Conservation (phyloP, 306 rosid genomes). For the Ceratonia siliqua region DNA sequence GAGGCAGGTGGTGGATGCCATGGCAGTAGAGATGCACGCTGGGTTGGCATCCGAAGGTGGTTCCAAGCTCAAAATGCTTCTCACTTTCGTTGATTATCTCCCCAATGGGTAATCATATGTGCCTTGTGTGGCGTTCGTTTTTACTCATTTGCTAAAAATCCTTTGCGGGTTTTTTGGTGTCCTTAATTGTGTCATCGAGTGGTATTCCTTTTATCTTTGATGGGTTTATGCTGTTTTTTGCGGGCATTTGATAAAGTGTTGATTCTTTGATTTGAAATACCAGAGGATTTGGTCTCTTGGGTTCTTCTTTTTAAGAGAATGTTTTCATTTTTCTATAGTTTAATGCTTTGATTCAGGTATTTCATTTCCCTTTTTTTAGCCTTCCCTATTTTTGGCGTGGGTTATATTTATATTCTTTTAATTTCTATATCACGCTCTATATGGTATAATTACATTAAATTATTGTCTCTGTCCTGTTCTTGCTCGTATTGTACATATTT, state of each 20-base stretch:
- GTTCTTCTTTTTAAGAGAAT: neutral
- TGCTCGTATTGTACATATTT: neutral
- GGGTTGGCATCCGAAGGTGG: slow-evolving; percentile 97
- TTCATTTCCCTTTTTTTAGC: neutral
- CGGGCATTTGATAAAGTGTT: neutral
- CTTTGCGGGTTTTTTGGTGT: neutral
- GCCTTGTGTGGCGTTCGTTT: neutral
- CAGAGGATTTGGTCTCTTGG: neutral
- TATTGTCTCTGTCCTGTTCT: neutral
- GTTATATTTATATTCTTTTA: slow-evolving; percentile 10
- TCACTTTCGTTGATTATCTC: slow-evolving; percentile 81
- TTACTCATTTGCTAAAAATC: neutral
- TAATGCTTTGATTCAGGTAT: neutral
- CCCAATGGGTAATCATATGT: slow-evolving; percentile 74
- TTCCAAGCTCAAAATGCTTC: slow-evolving; percentile 96
- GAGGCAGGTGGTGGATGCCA: slow-evolving; percentile 87
- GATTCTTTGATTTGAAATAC: neutral
- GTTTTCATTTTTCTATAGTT: neutral
- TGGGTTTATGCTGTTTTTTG: neutral
- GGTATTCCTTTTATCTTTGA: neutral
- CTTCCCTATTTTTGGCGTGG: slow-evolving; percentile 4
- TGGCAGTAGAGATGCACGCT: slow-evolving; percentile 99
- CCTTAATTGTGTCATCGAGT: slow-evolving; percentile 36
- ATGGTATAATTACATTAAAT: neutral
- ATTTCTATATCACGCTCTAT: neutral